phyloP scores from a whole-genome alignment of 1,284 basidiomycete species.

The Athelia sp. region DNA sequence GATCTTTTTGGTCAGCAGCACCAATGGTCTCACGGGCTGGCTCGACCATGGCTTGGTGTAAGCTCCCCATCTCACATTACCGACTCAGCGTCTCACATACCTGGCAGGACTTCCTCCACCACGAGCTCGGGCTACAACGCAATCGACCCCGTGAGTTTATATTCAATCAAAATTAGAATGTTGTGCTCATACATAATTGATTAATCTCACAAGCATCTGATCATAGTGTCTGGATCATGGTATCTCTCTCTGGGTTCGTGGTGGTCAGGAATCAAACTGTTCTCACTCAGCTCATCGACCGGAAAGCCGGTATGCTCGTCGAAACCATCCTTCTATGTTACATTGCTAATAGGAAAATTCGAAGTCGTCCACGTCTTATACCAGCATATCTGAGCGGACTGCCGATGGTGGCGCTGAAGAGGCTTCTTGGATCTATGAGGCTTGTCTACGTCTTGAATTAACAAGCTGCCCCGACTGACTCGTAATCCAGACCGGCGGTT shows the following conservation, averaged over 20 bases:
- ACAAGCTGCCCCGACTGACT: not conserved
- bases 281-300: constrained; percentile 12
- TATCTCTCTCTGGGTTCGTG: constrained; percentile 11
- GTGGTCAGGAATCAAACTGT: not conserved
- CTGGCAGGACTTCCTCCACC: not conserved
- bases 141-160: not conserved
- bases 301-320: constrained; percentile 17
- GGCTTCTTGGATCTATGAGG: constrained; percentile 8
- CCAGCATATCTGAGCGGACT: constrained; percentile 19
- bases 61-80: not conserved
- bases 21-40: constrained; percentile 1
- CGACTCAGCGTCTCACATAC: no score
- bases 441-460: not conserved
- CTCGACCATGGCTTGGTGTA: not conserved
- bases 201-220: not conserved
- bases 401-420: constrained; percentile 19
- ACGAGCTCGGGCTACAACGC: not conserved
- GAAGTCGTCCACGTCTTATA: constrained; percentile 11
- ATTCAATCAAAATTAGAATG: not conserved
- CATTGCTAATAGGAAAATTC: not conserved
- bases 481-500: constrained; percentile 22
- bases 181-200: no score
- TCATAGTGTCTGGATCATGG: constrained; percentile 7
- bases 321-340: not conserved
- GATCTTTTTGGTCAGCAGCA: constrained; percentile 15